Evolutionary conservation across 768 basidiomycete genomes (phyloP), one percentile per base, ranked within the genome.

Genomic region (Mycena galopus): DNA sequence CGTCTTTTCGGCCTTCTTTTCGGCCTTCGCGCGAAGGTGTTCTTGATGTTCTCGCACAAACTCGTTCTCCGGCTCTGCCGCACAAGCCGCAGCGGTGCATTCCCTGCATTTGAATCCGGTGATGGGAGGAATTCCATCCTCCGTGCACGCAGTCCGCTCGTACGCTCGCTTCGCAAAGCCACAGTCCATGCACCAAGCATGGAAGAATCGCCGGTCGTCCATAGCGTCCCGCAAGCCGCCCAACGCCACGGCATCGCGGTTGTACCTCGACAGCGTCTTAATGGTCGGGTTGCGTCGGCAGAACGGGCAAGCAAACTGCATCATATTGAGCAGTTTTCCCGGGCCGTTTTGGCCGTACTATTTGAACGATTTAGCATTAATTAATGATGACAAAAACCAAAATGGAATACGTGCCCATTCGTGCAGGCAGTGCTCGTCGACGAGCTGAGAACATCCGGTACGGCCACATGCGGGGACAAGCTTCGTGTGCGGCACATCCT

Each of bases 241-340:
- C 4, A 80, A 71, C 6, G 67, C 57, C 17, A 65, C 73, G 12
- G 75, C 77, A 9, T 47, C 70, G 2, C 64, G 66, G 59, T 80
- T 80, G 71, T 74, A 77, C 44, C 76, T 70, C 37, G 73, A 25
- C 23, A 80, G 63, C 2, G 73, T 74, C 75, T 80, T 78, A 19
- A 68, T 21, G 10, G 76, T 73, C 5, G 79, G 79, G 56, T 72
- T 71, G 21, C 79, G 78, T 2, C 78, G 76, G 69, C 79, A 79
- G 59, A 80, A 80, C 12, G 78, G 78, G 62, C 78, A 80, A 3
- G 65, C 63, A n/a, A 79, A 67, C 65, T 80, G 78, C 75, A 78
- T 77, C 61, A 77, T 65, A 58, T 77, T 78, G 70, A 80, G 76
- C 5, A 80, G 72, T 10, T 75, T 78, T 0, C 78, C 79, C 14